Evolutionary conservation across 257 asterid genomes (phyloP), one percentile per base, ranked within the genome.

Genomic region (Solanum medicagineum): DNA sequence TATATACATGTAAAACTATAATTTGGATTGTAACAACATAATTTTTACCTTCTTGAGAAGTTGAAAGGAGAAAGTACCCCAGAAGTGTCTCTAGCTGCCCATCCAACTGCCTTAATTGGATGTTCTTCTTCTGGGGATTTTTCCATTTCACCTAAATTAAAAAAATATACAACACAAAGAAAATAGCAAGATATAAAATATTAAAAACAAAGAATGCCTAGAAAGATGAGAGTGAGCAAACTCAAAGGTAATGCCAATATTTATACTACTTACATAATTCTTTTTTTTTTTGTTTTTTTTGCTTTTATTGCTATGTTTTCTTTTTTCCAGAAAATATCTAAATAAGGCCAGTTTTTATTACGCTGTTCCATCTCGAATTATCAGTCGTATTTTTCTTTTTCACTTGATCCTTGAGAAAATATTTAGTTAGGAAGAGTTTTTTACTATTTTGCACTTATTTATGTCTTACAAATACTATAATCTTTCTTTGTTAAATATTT

Each of bases 11-110:
- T 69, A 36, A 2, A 69, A 36, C 51, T 69, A 56, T 56, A 69
- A 16, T 16, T 69, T 4, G 24, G 0, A 36, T 16, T 69, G 8
- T 36, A 36, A 32, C 8, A 16, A 69, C 1, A 36, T 32, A 73
- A 73, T 45, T 3, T 10, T 9, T 42, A 84, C 87, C 87, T 89
- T 75, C 90, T 74, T 24, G 88, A 89, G 29, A 89, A 89, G 45
- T 86, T 86, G 81, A 89, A 85, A 7, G 91, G 91, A 29, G 88
- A 59, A 54, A 89, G 89, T 10, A 11, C 47, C 3, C 89, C 91
- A 47, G 91, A 86, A 22, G 85, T 56, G 68, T 89, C 91, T 56
- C 86, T 77, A 77, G 83, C 83, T 53, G 83, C 83, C 62, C 45
- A 75, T 75, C 81, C 81, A 75, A 75, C 8, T 1, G 81, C 62